Conservation (phyloP, 2,329 filamentous ascomycete genomes). For the Pseudogymnoascus sp. region DNA sequence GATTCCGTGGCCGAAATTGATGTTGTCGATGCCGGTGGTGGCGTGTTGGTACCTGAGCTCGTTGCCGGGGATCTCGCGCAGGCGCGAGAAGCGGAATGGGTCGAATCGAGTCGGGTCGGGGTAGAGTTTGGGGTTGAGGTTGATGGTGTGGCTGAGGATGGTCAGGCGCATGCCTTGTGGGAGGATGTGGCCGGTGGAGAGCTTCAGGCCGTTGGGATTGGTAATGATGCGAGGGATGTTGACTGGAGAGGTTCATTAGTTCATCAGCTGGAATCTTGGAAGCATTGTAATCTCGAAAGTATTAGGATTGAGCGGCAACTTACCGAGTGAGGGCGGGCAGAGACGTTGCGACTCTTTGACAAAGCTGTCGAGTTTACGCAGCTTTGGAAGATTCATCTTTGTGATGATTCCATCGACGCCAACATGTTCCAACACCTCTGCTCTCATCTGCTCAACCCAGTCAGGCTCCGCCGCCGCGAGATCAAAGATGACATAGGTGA, state of each 20-base stretch:
- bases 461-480: too few relatives aligned
- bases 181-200: conserved; percentile 27
- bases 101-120: conserved; percentile 18
- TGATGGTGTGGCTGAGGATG: conserved; percentile 26
- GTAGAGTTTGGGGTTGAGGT: conserved; percentile 19
- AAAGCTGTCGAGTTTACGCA: conserved; percentile 33
- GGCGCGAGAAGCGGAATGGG: conserved; percentile 15
- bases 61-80: too few relatives aligned
- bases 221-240: conserved; percentile 8
- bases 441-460: too few relatives aligned
- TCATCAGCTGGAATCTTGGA: too few relatives aligned
- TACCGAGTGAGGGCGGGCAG: conserved; percentile 28
- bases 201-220: conserved; percentile 29
- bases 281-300: too few relatives aligned
- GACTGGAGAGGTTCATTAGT: too few relatives aligned
- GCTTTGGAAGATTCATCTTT: too few relatives aligned
- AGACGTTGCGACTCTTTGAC: conserved; percentile 34
- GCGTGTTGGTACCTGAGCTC: too few relatives aligned
- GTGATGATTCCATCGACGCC: too few relatives aligned
- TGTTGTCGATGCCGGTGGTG: conserved; percentile 15
- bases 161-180: too few relatives aligned
- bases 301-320: conserved; percentile 9
- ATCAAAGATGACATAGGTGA: too few relatives aligned
- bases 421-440: too few relatives aligned
- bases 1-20: conserved; percentile 34